Base-by-base conservation (phyloP, 768 basidiomycete species). In the Gelatoporia subvermispora region DNA sequence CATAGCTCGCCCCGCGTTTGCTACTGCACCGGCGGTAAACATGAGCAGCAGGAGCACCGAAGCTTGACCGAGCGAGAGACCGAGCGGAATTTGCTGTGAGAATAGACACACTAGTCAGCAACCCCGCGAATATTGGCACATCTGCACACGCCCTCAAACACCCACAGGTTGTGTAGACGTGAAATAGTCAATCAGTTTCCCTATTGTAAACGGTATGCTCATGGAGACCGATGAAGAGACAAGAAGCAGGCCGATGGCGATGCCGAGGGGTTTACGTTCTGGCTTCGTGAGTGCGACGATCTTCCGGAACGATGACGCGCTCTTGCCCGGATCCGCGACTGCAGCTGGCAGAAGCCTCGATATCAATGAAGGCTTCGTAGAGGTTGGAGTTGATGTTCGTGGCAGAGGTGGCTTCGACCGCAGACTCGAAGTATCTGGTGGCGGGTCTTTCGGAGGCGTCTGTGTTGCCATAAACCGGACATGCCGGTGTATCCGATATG, bases 131-230 rank as follows among this genome's bases (percentile, higher is more conserved):
- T 11, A 21, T 22, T 15, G 23, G 23, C 22, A 36, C 21, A 31
- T 28, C 22, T 39, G 28, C 31, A 45, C 48, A 39, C 41, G 38
- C 28, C 7, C 28, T 13, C 28, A 41, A 50, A 50, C 18, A 72
- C 82, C 53, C 61, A 93, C 91, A n/a, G 83, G 81, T 56, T 78
- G 75, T 1, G 76, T 55, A 8, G 83, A 71, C 0, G 87, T 83
- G 67, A 96, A 98, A 69, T 87, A 93, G 68, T 97, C 94, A 52
- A 99, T 96, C 44, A 98, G 72, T 64, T 83, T 89, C 9, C 95
- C 95, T 59, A 97, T 85, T 1, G 93, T 93, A 57, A 96, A 81
- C 0, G 95, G 95, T 11, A 98, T 78, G 54, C 86, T 88, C 84
- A 97, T 88, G 3, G 91, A 88, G 18, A 99, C 89, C 2, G 86